Evolutionary conservation across 495 filamentous ascomycete species (phyloP), one percentile per base, ranked within the genome.

Genomic region (Pyrenopolyporus hunteri): DNA sequence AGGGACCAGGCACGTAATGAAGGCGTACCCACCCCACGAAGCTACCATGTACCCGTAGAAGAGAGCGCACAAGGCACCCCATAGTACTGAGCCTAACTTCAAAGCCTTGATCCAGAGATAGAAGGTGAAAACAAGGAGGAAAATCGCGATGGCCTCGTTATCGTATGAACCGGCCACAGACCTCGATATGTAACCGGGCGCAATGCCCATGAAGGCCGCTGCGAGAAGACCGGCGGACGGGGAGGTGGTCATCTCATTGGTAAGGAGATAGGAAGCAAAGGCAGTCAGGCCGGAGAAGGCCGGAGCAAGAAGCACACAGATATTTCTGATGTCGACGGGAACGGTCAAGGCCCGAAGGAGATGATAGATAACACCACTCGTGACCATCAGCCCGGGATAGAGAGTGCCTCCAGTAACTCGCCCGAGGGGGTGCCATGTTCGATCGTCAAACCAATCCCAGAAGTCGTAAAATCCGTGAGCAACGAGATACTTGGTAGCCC

Each of bases 11-110:
- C 97, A 98, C 59, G 95, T 99, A 70, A 99, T 99, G 83, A 99
- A 99, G 61, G 97, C 95, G 74, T 99, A 99, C 72, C 95, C 95
- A 80, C 95, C 95, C 95, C 95, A 99, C 28, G 95, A 94, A 48
- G 93, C 92, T 32, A 99, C 95, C 95, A 99, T 99, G 83, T 99
- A 99, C 55, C 95, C 95, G 74, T 99, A 99, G 78, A 96, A 99
- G 56, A 99, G 78, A 29, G 95, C 95, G 58, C 93, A 93, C 59
- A 97, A 80, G 11, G 90, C 93, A 46, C 91, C 94, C 93, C 93
- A 99, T 74, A 96, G 89, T 51, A 92, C 89, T 13, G 93, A 97
- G 22, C 95, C 95, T 59, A 89, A 85, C 80, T 98, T 99, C 59
- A 99, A 82, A 1, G 94, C 89, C 80, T 97, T 98, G 77, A 99